Evolutionary conservation across 1,284 basidiomycete species (phyloP).

Genomic region (Ceratorhiza oryzae-sativae): DNA sequence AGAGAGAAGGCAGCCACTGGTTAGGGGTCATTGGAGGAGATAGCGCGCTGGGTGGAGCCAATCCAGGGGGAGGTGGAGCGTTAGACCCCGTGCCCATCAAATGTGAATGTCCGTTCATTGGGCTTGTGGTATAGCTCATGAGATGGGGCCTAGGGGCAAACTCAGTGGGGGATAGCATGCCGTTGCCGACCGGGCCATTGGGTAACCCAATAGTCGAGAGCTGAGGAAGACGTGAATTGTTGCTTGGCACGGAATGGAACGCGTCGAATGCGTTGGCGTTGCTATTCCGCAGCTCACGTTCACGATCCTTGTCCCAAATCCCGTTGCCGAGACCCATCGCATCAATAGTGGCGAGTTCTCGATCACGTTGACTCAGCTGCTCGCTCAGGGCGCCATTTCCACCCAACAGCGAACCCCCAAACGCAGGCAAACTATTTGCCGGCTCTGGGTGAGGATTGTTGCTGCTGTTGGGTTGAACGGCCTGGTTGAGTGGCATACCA

Average conservation of each 20-base stretch:
- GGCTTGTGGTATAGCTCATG: slow-evolving; percentile 18
- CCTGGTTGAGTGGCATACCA: slow-evolving; percentile 43
- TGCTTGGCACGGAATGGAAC: slow-evolving; percentile 67
- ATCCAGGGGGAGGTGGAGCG: slow-evolving; percentile 10
- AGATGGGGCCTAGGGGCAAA: slow-evolving; percentile 29
- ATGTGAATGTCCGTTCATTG: slow-evolving; percentile 22
- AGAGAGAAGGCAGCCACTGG: slow-evolving; percentile 25
- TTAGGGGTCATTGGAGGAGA: slow-evolving; percentile 34
- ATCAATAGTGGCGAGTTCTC: slow-evolving; percentile 57
- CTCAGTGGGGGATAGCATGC: slow-evolving; percentile 32
- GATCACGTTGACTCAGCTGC: slow-evolving; percentile 58
- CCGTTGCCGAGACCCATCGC: slow-evolving; percentile 57
- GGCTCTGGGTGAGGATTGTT: slow-evolving; percentile 20
- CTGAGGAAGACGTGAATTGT: slow-evolving; percentile 17
- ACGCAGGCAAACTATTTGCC: slow-evolving; percentile 10
- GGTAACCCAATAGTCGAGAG: slow-evolving; percentile 29
- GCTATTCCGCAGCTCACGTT: slow-evolving; percentile 39
- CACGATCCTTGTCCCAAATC: slow-evolving; percentile 47
- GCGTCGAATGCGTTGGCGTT: slow-evolving; percentile 66
- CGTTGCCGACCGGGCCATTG: slow-evolving; percentile 22
- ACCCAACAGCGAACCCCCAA: slow-evolving; percentile 30
- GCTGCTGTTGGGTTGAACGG: slow-evolving; percentile 15
- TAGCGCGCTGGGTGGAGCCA: slow-evolving; percentile 11
- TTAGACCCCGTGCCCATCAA: slow-evolving; percentile 23
- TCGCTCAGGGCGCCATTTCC: slow-evolving; percentile 41